Evolutionary conservation across 257 asterid genomes (phyloP), one percentile per base, ranked within the genome.

Genomic region (Solanum virginianum): DNA sequence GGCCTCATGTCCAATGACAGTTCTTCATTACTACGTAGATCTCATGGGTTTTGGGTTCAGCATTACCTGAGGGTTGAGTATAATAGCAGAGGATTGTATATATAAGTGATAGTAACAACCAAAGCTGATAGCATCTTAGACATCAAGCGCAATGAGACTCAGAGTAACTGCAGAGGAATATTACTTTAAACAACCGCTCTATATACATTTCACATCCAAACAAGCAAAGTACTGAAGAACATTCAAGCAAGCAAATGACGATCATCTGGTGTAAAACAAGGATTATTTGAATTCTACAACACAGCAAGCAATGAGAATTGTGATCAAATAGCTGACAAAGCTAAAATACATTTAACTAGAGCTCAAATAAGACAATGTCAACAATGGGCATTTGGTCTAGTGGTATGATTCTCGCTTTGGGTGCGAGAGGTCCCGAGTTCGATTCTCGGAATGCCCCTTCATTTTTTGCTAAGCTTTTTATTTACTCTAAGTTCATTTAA

Each of bases 401-500:
- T 91, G 97, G 94, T 89, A 94, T 92, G 97, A 94, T 93, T 93
- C 97, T 90, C 91, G 91, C 94, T 95, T 88, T 65, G 94, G 97
- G 96, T 89, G 94, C 94, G 93, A 89, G 94, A 91, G 96, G 97
- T 91, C 96, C 90, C 88, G 89, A 90, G 94, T 91, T 94, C 92
- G 85, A 95, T 92, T 90, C 94, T 92, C 91, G 94, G 94, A 93
- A 92, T 92, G 98, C 82, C 82, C 82, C 63, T 77, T 51, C 94
- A 92, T 90, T 26, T 47, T 47, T 10, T 47, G 10, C 47, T 41
- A 32, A 2, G 3, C 36, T 32, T 32, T 3, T 0, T 3, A 36
- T 36, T 36, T 36, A 36, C 39, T 29, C 32, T 29, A 29, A 29
- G 32, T 29, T 29, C 32, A 29, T 29, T 29, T 29, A 29, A 29